phyloP scores from a whole-genome alignment of 1,139 yeast genomes.

The Hansenula lynferdii region DNA sequence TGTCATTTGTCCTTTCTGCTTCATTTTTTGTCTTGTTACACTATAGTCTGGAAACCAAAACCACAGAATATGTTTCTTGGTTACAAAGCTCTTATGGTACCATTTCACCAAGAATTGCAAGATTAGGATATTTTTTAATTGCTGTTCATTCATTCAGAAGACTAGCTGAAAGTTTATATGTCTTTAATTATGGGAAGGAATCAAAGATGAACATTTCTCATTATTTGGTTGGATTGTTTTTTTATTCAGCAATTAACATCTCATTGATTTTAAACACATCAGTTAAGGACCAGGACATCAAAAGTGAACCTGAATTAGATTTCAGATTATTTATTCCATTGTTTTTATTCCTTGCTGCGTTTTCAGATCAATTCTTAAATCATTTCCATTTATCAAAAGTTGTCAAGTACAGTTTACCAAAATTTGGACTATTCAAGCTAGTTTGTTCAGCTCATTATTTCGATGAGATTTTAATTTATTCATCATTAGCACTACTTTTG shows the following conservation, averaged over 20 bases:
- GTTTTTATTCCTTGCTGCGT: constrained; percentile 27
- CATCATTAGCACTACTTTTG: constrained; percentile 30
- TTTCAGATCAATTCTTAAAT: constrained; percentile 51
- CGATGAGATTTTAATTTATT: constrained; percentile 67
- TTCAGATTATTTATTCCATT: constrained; percentile 10
- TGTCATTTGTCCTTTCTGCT: constrained; percentile 21
- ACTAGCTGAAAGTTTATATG: constrained; percentile 48
- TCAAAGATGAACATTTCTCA: constrained; percentile 73
- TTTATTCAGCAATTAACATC: constrained; percentile 44
- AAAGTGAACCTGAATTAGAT: constrained; percentile 13
- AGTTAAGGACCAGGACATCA: constrained; percentile 13
- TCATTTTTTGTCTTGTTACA: constrained; percentile 8
- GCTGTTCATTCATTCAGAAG: constrained; percentile 63
- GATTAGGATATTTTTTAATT: constrained; percentile 28
- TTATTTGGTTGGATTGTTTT: constrained; percentile 67
- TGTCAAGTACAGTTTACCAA: constrained; percentile 65
- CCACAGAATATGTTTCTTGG: not conserved
- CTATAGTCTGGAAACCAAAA: constrained; percentile 1
- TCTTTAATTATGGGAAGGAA: constrained; percentile 41
- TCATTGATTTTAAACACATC: constrained; percentile 27
- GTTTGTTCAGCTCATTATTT: constrained; percentile 78
- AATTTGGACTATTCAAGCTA: constrained; percentile 41
- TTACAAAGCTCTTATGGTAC: constrained; percentile 10
- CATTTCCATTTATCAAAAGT: constrained; percentile 59
- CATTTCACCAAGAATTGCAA: constrained; percentile 16